These are phyloP conservation scores for Clitocybe nebularis DNA, from an alignment of 1,284 basidiomycete species.

Conservation along the genomic window DNA sequence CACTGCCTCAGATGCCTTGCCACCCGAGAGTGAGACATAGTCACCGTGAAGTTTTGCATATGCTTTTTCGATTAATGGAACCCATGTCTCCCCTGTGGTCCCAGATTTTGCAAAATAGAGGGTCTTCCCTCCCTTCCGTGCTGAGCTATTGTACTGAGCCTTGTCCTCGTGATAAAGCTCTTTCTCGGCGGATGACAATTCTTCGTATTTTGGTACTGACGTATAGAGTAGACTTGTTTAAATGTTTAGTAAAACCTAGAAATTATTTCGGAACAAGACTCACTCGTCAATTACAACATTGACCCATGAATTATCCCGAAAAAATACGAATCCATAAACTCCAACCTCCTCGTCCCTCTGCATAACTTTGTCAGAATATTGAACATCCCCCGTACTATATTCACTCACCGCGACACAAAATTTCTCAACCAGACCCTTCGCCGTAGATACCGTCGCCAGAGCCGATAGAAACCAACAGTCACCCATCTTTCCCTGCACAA, in stretches of 20 bases:
- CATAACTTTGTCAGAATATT: background rate
- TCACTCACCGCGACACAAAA: slow-evolving; percentile 45
- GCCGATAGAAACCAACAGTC: slow-evolving; percentile 54
- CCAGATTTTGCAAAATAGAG: slow-evolving; percentile 46
- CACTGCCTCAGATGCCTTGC: slow-evolving; percentile 38
- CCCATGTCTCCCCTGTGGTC: slow-evolving; percentile 41
- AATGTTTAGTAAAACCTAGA: background rate
- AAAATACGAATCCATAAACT: slow-evolving; percentile 38
- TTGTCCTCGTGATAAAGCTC: slow-evolving; percentile 44
- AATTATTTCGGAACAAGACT: slow-evolving; percentile 7
- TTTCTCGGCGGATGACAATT: slow-evolving; percentile 33
- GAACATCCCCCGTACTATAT: background rate
- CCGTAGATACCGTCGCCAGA: slow-evolving; percentile 40
- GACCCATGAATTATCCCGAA: slow-evolving; percentile 31
- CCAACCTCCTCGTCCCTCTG: slow-evolving; percentile 35
- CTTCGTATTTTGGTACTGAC: slow-evolving; percentile 44
- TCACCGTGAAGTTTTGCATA: slow-evolving; percentile 51
- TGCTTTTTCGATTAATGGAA: slow-evolving; percentile 49
- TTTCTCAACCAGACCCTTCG: slow-evolving; percentile 41
- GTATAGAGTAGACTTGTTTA: slow-evolving; percentile 38
- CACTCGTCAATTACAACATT: slow-evolving; percentile 35
- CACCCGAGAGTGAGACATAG: slow-evolving; percentile 37
- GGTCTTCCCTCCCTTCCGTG: slow-evolving; percentile 40
- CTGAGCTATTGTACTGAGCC: slow-evolving; percentile 38
- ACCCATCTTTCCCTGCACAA: slow-evolving; percentile 43